Conservation (phyloP, 768 basidiomycete species). For the Daedaleopsis sinensis region DNA sequence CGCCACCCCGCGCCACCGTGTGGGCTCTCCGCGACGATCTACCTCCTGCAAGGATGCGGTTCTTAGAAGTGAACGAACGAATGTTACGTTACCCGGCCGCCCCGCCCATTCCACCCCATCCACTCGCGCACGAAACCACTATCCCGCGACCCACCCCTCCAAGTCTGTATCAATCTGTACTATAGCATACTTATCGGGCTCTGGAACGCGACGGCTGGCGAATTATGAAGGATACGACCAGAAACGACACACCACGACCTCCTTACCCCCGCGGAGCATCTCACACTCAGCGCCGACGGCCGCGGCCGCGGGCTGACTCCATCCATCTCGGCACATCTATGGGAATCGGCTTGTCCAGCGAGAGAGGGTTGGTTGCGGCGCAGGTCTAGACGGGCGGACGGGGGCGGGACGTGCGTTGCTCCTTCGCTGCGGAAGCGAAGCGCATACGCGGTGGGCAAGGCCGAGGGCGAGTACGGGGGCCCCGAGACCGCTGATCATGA, state of each 20-base stretch:
- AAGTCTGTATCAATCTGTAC: conserved; percentile 13
- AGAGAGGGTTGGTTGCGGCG: conserved; percentile 2
- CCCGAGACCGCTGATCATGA: background rate
- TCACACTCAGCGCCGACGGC: conserved; percentile 1
- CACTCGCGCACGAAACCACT: conserved; percentile 10
- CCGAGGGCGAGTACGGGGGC: background rate
- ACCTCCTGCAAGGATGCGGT: conserved; percentile 4
- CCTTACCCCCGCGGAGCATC: conserved; percentile 7
- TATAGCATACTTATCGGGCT: conserved; percentile 17
- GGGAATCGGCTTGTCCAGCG: conserved; percentile 9
- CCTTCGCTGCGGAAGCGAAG: background rate
- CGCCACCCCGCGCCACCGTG: conserved; percentile 2
- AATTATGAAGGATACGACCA: conserved; percentile 24
- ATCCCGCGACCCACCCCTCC: background rate
- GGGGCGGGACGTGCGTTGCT: conserved; percentile 13
- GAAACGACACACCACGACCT: conserved; percentile 18
- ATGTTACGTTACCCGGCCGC: conserved; percentile 22
- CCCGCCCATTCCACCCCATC: conserved; percentile 16
- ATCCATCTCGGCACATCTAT: conserved; percentile 3
- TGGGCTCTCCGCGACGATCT: conserved; percentile 4
- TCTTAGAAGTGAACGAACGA: conserved; percentile 24
- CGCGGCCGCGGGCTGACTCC: background rate
- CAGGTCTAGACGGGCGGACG: conserved; percentile 9
- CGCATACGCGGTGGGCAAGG: background rate
- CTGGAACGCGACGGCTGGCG: conserved; percentile 25